These are phyloP conservation scores for Chytriomyces hyalinus DNA, from an alignment of 192 early-diverging fungal species.

Conservation along the genomic window DNA sequence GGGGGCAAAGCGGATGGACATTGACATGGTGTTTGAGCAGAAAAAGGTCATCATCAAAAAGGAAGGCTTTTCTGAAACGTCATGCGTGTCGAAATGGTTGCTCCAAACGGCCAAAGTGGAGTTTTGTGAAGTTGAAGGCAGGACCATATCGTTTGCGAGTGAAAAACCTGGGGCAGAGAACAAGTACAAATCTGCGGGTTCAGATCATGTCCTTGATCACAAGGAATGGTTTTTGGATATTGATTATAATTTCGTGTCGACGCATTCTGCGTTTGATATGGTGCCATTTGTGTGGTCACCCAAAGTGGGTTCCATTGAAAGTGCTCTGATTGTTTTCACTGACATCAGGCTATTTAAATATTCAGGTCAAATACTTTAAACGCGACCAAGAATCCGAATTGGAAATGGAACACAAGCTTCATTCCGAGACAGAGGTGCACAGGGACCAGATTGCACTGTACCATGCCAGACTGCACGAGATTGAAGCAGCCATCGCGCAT, in stretches of 20 bases:
- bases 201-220: constrained; percentile 12
- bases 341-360: background rate
- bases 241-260: constrained; percentile 58
- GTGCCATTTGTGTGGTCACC: constrained; percentile 68
- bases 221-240: constrained; percentile 58
- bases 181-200: constrained; percentile 15
- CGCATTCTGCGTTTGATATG: constrained; percentile 44
- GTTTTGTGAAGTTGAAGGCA: constrained; percentile 53
- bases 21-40: constrained; percentile 50
- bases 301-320: constrained; percentile 55
- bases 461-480: constrained; percentile 57
- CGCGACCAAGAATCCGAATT: constrained; percentile 28
- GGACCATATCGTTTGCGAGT: constrained; percentile 43
- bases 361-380: constrained; percentile 28
- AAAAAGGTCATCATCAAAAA: constrained; percentile 25
- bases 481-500: constrained; percentile 62
- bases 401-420: constrained; percentile 18
- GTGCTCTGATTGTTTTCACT: background rate
- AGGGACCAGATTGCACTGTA: constrained; percentile 63
- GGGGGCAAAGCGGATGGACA: constrained; percentile 50
- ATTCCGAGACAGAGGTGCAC: constrained; percentile 35
- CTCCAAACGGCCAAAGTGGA: constrained; percentile 35
- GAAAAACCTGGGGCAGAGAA: constrained; percentile 24
- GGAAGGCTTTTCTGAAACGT: background rate
- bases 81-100: constrained; percentile 22